Evolutionary conservation across 306 rosid species (phyloP).

Genomic region (Albizia julibrissin): DNA sequence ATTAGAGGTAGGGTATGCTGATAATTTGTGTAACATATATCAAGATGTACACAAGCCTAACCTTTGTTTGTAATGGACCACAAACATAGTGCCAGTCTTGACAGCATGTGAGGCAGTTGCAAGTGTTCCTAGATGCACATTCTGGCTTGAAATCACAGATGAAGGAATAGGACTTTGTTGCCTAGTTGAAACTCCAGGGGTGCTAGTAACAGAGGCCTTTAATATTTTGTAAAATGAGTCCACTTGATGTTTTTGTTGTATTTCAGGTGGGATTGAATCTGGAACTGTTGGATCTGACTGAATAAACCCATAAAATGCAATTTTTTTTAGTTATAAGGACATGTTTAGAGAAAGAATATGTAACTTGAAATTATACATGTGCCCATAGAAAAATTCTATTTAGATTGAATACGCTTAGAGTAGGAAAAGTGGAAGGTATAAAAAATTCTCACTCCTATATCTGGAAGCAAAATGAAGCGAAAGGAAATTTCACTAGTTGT

Average conservation of each 20-base stretch:
- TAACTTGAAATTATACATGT: not conserved
- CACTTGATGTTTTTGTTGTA: constrained; percentile 37
- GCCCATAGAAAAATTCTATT: not conserved
- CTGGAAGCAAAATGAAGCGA: constrained; percentile 74
- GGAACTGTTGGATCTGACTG: constrained; percentile 58
- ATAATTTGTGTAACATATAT: not conserved
- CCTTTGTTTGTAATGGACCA: constrained; percentile 87
- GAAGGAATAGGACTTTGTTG: constrained; percentile 73
- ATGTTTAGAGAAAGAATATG: constrained; percentile 22
- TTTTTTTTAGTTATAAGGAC: not conserved
- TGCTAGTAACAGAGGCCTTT: constrained; percentile 85
- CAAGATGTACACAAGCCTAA: constrained; percentile 9
- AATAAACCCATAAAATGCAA: constrained; percentile 28
- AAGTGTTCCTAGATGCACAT: constrained; percentile 87
- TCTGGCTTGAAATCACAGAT: constrained; percentile 81
- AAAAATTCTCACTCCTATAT: constrained; percentile 54
- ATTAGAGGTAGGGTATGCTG: not conserved
- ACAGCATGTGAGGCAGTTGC: constrained; percentile 88
- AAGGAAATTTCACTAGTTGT: constrained; percentile 76
- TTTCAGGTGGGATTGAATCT: constrained; percentile 45
- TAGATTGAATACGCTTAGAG: not conserved
- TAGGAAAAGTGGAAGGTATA: constrained; percentile 6
- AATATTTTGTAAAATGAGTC: constrained; percentile 73
- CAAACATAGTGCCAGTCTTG: constrained; percentile 54
- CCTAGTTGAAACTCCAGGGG: constrained; percentile 76